phyloP scores from a whole-genome alignment of 2,329 filamentous ascomycete genomes.

The Trichoderma oligosporum region DNA sequence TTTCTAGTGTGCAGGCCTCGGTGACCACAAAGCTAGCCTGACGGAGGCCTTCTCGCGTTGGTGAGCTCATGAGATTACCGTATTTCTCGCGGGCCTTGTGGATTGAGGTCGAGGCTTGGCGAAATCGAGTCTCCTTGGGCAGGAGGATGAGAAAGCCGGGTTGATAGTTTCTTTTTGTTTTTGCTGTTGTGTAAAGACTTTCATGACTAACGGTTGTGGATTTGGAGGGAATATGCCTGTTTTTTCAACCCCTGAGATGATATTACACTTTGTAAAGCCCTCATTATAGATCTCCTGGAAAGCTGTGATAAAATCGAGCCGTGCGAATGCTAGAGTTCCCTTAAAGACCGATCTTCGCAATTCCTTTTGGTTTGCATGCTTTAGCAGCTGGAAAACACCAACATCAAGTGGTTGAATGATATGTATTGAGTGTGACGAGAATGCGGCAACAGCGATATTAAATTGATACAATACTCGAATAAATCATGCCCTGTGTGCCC shows the following conservation, averaged over 20 bases:
- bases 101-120: background rate
- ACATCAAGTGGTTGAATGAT: background rate
- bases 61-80: background rate
- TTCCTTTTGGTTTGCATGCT: background rate
- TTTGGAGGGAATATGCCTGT: background rate
- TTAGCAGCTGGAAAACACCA: background rate
- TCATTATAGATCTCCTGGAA: background rate
- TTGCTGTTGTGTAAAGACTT: background rate
- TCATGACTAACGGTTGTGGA: background rate
- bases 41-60: too few relatives aligned
- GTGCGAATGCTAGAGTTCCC: background rate
- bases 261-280: background rate
- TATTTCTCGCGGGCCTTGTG: background rate
- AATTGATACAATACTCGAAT: constrained; percentile 1
- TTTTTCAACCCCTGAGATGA: background rate
- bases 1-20: too few relatives aligned
- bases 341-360: background rate
- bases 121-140: background rate
- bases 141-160: background rate
- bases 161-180: background rate
- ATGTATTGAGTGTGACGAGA: background rate
- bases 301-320: background rate
- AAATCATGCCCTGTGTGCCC: background rate
- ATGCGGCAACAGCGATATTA: background rate
- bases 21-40: background rate